Percentiles rank a stretch among this genome's conserved stretches.
These are phyloP conservation scores for Ophiostoma himal-ulmi DNA, from an alignment of 2,329 filamentous ascomycete genomes.

Conservation along the genomic window DNA sequence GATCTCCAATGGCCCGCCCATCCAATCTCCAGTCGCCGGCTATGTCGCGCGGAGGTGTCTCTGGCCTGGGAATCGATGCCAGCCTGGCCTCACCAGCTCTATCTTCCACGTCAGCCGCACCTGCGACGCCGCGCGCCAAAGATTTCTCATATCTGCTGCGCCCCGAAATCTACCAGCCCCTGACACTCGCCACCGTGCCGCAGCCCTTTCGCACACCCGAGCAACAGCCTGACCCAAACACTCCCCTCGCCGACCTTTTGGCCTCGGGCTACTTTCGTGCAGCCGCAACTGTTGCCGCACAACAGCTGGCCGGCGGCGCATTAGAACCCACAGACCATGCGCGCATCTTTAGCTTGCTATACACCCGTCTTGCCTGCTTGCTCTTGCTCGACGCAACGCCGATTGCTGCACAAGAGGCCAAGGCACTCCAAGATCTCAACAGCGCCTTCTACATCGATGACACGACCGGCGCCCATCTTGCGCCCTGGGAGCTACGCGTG, in stretches of 20 bases:
- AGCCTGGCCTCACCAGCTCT: background rate
- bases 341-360: conserved; percentile 69
- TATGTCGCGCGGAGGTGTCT: background rate
- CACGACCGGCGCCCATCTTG: conserved; percentile 53
- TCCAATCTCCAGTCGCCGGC: conserved; percentile 9
- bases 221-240: conserved; percentile 54
- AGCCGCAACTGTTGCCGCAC: conserved; percentile 63
- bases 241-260: conserved; percentile 58
- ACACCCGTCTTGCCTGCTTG: conserved; percentile 75
- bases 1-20: conserved; percentile 16
- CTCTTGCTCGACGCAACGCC: conserved; percentile 68
- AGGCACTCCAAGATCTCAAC: conserved; percentile 58
- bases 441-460: conserved; percentile 52
- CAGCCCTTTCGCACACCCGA: conserved; percentile 63
- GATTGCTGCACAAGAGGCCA: conserved; percentile 63
- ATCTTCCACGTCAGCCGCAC: background rate
- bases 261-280: conserved; percentile 70
- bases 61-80: conserved; percentile 13
- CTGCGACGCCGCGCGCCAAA: conserved; percentile 37
- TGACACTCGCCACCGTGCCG: conserved; percentile 58
- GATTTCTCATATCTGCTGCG: conserved; percentile 77
- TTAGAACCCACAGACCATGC: conserved; percentile 52
- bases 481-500: conserved; percentile 82
- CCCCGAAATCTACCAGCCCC: conserved; percentile 74
- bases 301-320: conserved; percentile 48